A percentile compares a stretch with the other conserved stretches of the same genome.
Conservation (phyloP, 305 asterid genomes). For the Solanum hybrid region DNA sequence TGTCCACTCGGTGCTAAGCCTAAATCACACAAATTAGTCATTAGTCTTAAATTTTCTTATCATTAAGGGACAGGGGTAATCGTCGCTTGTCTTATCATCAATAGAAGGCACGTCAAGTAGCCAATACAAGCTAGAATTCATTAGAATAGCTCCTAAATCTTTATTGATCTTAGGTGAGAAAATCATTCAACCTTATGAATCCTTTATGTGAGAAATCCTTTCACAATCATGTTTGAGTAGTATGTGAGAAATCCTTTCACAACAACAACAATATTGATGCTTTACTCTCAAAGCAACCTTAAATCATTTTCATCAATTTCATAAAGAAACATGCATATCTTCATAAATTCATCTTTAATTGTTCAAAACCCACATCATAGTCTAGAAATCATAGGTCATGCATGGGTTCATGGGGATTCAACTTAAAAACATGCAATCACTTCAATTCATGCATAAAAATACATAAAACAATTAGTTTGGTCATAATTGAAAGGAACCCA, state of each 20-base stretch:
- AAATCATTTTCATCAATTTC: too few relatives aligned
- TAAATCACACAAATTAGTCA: too few relatives aligned
- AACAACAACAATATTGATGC: not conserved
- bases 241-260: not conserved
- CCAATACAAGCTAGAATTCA: too few relatives aligned
- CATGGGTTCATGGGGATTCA: not conserved
- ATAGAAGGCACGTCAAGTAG: too few relatives aligned
- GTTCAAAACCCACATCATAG: not conserved
- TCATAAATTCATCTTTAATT: too few relatives aligned
- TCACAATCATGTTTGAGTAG: not conserved
- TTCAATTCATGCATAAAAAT: not conserved
- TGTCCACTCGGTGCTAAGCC: too few relatives aligned
- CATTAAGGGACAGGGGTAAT: too few relatives aligned
- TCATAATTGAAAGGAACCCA: not conserved
- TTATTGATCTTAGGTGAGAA: too few relatives aligned
- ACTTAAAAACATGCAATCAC: not conserved
- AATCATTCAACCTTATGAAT: too few relatives aligned
- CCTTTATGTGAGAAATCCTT: not conserved
- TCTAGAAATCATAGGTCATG: not conserved
- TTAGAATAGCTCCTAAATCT: too few relatives aligned
- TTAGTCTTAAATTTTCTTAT: too few relatives aligned
- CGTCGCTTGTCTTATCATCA: too few relatives aligned
- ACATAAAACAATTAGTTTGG: not conserved
- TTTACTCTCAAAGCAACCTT: not conserved
- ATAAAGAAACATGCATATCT: not conserved